phyloP scores from a whole-genome alignment of 345 rosid species.

The Citrus australasica region DNA sequence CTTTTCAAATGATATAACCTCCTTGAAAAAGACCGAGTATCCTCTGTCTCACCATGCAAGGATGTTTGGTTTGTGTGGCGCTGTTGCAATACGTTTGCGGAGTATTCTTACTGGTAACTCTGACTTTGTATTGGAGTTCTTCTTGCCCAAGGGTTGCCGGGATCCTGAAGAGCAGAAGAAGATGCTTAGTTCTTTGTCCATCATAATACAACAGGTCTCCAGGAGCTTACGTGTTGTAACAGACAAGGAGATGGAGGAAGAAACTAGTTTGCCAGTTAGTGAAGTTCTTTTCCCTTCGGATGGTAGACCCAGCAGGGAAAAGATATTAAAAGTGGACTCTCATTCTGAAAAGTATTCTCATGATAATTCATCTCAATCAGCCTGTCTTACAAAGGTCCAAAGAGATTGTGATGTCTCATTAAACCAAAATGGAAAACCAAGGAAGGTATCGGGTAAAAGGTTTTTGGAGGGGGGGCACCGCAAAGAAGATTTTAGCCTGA shows the following conservation, averaged over 20 bases:
- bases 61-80: constrained; percentile 69
- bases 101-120: constrained; percentile 58
- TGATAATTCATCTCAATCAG: constrained; percentile 31
- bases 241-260: constrained; percentile 66
- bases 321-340: constrained; percentile 28
- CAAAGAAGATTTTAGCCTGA: constrained; percentile 27
- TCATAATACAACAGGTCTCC: constrained; percentile 65
- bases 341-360: constrained; percentile 24
- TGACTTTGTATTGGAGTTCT: constrained; percentile 91
- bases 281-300: constrained; percentile 32
- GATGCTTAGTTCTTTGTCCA: constrained; percentile 67
- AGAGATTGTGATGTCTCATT: constrained; percentile 20
- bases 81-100: constrained; percentile 83
- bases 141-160: constrained; percentile 70
- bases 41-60: constrained; percentile 97
- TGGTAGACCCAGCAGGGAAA: constrained; percentile 30
- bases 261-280: constrained; percentile 30
- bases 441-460: constrained; percentile 24
- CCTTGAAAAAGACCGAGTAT: constrained; percentile 56
- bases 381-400: constrained; percentile 27
- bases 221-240: constrained; percentile 71
- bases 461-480: constrained; percentile 19
- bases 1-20: constrained; percentile 69
- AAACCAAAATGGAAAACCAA: constrained; percentile 22
- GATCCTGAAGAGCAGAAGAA: constrained; percentile 58